Base-by-base conservation (phyloP, 2,329 filamentous ascomycete genomes). In the Xylaria sp. region DNA sequence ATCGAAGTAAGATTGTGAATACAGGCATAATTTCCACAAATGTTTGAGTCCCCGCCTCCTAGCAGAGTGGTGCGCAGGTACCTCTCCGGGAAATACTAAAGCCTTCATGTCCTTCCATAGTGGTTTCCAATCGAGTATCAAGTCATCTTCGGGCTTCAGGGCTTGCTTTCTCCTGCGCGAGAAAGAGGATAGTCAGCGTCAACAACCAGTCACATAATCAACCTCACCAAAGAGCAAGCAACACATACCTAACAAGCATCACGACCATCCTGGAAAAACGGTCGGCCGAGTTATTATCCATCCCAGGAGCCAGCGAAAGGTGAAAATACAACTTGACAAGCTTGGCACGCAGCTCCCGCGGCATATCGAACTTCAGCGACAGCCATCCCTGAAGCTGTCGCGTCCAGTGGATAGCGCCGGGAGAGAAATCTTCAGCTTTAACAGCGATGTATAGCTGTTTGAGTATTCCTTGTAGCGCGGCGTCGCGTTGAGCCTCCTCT, bases 191-290 rank as follows among this genome's bases (percentile, higher is more conserved):
- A 44, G 45, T 58, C 44, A 55, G 52, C 38, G 18, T 29, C 29
- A 34, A 34, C 9, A 34, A 16, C 13, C 13, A 22, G 41, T 41
- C 17, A 7, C 21, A 48, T 44, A 42, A 51, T 13, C 54, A 46
- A 18, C 50, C 52, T 51, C 43, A 34, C 24, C 5, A 16, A 9
- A 40, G n/a, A 21, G 37, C 34, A 48, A 20, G 8, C 19, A 37
- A 11, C 51, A 76, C 87, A 73, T 76, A 94, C 92, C 94, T 95
- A n/a, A 92, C 96, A 64, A 99, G 76, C 9, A 91, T 87, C 73
- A 97, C 89, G 68, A 97, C 93, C 92, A 97, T 97, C 78, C 91
- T 94, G 42, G 93, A 84, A 71, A 99, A 99, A 55, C 93, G 85
- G 74, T 99, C 95, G 4, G 91, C 84, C 7, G 92, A 86, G 54